A percentile compares a stretch with the other conserved stretches of the same genome.
Conservation (phyloP, 2,329 filamentous ascomycete genomes). For the Blastomyces parvus region DNA sequence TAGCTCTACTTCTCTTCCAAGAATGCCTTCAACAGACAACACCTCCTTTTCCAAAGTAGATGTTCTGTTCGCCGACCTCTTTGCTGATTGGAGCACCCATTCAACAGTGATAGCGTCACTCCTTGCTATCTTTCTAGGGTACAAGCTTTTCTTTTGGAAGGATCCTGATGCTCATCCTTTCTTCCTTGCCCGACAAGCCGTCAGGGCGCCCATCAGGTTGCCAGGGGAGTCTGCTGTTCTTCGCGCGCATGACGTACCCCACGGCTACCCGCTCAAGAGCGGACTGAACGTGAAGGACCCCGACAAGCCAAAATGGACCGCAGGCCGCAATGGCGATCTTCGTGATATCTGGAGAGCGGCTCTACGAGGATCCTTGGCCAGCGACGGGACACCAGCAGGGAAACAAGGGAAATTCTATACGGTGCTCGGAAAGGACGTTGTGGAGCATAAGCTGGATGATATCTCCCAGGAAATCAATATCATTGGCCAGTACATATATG, state of each 20-base stretch:
- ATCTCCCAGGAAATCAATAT: conserved; percentile 79
- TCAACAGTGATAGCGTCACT: conserved; percentile 61
- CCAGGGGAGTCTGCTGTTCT: conserved; percentile 78
- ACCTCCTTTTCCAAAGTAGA: conserved; percentile 60
- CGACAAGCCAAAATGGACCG: conserved; percentile 70
- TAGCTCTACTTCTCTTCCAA: conserved; percentile 9
- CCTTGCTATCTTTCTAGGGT: conserved; percentile 59
- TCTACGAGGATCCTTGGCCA: conserved; percentile 53
- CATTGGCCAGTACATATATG: conserved; percentile 67
- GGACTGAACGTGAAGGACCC: conserved; percentile 76
- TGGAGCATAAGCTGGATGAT: conserved; percentile 63
- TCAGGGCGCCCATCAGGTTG: conserved; percentile 67
- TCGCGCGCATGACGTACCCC: conserved; percentile 71
- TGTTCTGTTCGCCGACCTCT: conserved; percentile 55
- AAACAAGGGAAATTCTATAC: conserved; percentile 65
- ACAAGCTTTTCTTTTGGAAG: conserved; percentile 58
- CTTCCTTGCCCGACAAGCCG: conserved; percentile 75
- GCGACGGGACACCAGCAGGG: conserved; percentile 51
- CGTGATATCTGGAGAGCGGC: conserved; percentile 81
- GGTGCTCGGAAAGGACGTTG: conserved; percentile 62
- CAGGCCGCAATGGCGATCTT: conserved; percentile 77
- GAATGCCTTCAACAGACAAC: conserved; percentile 37
- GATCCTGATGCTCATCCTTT: conserved; percentile 91
- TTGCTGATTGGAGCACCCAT: conserved; percentile 73
- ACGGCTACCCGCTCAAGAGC: conserved; percentile 68